These are phyloP conservation scores for Pseudonitzschia delicatissima DNA, from an alignment of 108 stramenopile species.

Conservation along the genomic window DNA sequence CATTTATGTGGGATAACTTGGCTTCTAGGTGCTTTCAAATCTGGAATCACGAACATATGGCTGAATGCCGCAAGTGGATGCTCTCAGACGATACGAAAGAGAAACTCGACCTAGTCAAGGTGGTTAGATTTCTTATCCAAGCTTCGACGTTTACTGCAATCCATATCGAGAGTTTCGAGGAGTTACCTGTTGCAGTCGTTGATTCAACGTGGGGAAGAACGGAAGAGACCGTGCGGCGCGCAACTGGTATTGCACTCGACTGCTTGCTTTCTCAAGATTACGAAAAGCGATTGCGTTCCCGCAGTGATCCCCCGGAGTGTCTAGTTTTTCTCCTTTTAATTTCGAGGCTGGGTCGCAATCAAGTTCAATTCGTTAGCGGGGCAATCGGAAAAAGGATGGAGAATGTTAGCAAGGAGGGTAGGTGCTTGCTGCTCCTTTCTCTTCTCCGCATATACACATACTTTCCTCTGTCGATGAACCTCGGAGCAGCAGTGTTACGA, in stretches of 20 bases:
- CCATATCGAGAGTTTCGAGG: constrained; percentile 17
- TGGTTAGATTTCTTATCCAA: constrained; percentile 40
- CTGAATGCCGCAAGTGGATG: constrained; percentile 50
- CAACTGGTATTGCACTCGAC: constrained; percentile 22
- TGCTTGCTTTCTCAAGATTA: constrained; percentile 4
- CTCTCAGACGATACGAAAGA: constrained; percentile 15
- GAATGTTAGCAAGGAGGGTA: constrained; percentile 3
- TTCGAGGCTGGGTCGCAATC: constrained; percentile 29
- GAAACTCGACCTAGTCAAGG: constrained; percentile 21
- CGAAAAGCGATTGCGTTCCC: constrained; percentile 12
- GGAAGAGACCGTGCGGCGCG: constrained; percentile 17
- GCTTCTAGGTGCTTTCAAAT: constrained; percentile 35
- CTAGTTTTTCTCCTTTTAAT: constrained; percentile 44
- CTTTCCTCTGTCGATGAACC: constrained; percentile 42
- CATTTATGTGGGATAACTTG: constrained; percentile 32
- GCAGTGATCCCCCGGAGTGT: constrained; percentile 44
- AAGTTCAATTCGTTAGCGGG: constrained; percentile 31
- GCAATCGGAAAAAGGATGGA: constrained; percentile 29
- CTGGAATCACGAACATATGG: constrained; percentile 40
- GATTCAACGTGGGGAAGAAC: constrained; percentile 18
- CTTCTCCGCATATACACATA: constrained; percentile 56
- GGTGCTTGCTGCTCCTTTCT: constrained; percentile 9
- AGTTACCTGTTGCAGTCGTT: not conserved
- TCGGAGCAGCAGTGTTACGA: constrained; percentile 42
- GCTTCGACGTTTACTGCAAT: constrained; percentile 29